Base-by-base conservation (phyloP, 2,329 filamentous ascomycete genomes). In the Botryotinia narcissicola region DNA sequence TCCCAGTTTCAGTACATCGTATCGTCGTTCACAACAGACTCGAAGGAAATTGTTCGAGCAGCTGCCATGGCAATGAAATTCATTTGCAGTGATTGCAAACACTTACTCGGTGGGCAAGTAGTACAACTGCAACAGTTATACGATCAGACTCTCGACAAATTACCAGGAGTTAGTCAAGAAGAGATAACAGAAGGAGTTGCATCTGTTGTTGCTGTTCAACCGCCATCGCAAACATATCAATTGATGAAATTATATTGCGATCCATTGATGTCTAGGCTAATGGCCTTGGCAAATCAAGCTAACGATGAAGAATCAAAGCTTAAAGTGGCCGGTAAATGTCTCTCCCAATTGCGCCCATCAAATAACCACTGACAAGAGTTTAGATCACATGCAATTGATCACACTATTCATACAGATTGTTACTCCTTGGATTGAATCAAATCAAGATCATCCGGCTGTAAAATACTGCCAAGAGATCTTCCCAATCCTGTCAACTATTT, bases 401-500 rank as follows among this genome's bases (percentile, higher is more conserved):
- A 98, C 95, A 6, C 92, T 94, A 74, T 98, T 98, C 81, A 89
- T 97, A 62, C 92, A 97, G 81, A 85, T 86, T 71, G 89, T 91
- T 18, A 90, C 92, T 72, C 96, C 96, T 0, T 91, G 92, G 71
- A 88, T 95, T 60, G 88, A 89, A 37, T 88, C 88, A 14, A 88
- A 87, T 70, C 87, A 94, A 76, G 91, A 93, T 74, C 95, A 98
- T 80, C 95, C 95, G 8, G 94, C 93, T 0, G 95, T 99, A 74
- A 95, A 94, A 82, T 99, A 99, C 84, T 98, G 96, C 87, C 90
- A 95, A 79, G 95, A 98, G 81, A 92, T 98, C 32, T 94, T 98
- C 82, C 93, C 94, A 0, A 90, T 98, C 57, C 86, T 98, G 74
- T 90, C 93, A 14, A 93, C 92, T 12, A 93, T 99, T 74, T 87